A percentile compares a stretch with the other conserved stretches of the same genome.
Conservation (phyloP, 768 basidiomycete species). For the Galerina sulciceps region DNA sequence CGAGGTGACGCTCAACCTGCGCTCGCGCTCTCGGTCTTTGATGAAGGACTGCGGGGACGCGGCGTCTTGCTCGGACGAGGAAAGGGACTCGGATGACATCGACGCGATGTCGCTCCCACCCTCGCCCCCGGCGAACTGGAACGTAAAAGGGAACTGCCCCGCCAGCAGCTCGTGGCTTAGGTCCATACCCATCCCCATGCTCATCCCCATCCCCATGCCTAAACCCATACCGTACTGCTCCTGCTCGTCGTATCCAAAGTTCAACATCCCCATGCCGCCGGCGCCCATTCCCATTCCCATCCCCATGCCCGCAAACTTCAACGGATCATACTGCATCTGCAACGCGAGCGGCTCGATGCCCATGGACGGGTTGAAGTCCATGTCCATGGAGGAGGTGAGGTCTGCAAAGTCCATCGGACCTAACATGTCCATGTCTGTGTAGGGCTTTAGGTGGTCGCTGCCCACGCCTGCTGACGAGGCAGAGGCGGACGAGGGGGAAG, state of each 20-base stretch:
- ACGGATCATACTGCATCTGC: slow-evolving; percentile 60
- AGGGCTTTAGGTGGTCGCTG: slow-evolving; percentile 34
- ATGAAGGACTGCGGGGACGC: slow-evolving; percentile 29
- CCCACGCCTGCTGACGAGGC: neutral
- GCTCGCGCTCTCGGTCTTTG: too few species aligned
- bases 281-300: too few species aligned
- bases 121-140: slow-evolving; percentile 30
- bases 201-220: too few species aligned
- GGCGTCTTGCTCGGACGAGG: too few species aligned
- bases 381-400: slow-evolving; percentile 52
- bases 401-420: slow-evolving; percentile 45
- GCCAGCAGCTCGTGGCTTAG: slow-evolving; percentile 27
- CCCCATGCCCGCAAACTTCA: slow-evolving; percentile 28
- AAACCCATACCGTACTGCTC: too few species aligned
- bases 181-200: too few species aligned
- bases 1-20: slow-evolving; percentile 59
- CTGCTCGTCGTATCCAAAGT: too few species aligned
- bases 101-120: neutral
- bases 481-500: too few species aligned
- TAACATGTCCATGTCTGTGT: slow-evolving; percentile 38
- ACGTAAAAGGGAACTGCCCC: slow-evolving; percentile 40
- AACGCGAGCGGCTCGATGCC: slow-evolving; percentile 69
- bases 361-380: slow-evolving; percentile 63
- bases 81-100: too few species aligned
- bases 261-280: too few species aligned